Percentiles rank a stretch among this genome's conserved stretches.
phyloP scores from a whole-genome alignment of 139 green algal genomes.

The Chlorella sp. region DNA sequence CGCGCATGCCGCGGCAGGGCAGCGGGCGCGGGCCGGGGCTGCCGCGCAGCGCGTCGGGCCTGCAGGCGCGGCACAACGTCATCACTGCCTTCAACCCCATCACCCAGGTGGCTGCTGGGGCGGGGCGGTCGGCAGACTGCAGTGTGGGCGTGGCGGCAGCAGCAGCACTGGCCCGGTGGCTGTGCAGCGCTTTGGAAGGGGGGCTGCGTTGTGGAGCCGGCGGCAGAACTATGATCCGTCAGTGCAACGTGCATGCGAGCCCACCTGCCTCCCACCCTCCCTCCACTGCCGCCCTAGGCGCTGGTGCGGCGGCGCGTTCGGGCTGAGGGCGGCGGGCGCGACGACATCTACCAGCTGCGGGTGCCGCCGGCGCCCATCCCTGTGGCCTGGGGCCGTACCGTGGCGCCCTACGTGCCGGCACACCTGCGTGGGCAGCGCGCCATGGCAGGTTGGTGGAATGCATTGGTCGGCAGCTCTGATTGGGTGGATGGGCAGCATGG shows the following conservation, averaged over 20 bases:
- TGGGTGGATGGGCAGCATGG: not conserved
- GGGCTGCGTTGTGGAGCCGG: too few species aligned
- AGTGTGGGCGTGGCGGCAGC: too few species aligned
- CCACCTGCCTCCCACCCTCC: not conserved
- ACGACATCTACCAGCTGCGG: constrained; percentile 64
- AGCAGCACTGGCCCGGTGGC: not conserved
- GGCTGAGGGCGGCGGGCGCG: constrained; percentile 31
- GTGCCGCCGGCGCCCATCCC: constrained; percentile 78
- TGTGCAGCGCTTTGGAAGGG: not conserved
- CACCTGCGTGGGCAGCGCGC: not conserved
- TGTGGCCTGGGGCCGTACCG: constrained; percentile 82
- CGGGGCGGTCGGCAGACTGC: too few species aligned
- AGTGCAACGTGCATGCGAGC: too few species aligned
- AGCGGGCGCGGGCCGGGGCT: not conserved
- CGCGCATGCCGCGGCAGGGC: constrained; percentile 7
- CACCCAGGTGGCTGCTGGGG: constrained; percentile 64
- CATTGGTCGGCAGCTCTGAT: not conserved
- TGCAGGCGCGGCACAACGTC: constrained; percentile 50
- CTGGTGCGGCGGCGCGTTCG: constrained; percentile 70
- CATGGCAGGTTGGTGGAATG: constrained; percentile 16
- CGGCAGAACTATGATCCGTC: too few species aligned
- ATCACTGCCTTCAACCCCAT: constrained; percentile 79
- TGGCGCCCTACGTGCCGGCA: constrained; percentile 69
- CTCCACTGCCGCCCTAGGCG: constrained; percentile 57
- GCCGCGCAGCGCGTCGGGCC: constrained; percentile 28